phyloP scores from a whole-genome alignment of 257 asterid species.

The Verbascum thapsus region DNA sequence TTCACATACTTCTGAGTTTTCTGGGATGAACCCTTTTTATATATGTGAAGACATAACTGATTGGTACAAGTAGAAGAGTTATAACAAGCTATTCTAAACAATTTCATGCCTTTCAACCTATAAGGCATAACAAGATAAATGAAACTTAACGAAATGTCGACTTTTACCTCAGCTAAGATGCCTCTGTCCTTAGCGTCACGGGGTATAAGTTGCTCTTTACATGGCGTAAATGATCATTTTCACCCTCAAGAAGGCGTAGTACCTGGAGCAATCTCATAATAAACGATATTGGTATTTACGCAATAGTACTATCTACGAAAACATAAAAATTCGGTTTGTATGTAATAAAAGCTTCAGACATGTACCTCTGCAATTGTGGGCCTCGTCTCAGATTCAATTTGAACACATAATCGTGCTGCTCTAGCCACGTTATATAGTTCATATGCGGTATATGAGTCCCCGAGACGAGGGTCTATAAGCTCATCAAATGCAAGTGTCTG shows the following conservation, averaged over 20 bases:
- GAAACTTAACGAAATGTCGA: conserved; percentile 5
- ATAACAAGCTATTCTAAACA: too few species aligned
- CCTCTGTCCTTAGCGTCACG: conserved; percentile 41
- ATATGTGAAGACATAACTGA: too few species aligned
- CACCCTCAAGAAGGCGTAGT: conserved; percentile 65
- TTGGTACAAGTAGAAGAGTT: too few species aligned
- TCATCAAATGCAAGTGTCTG: conserved; percentile 55
- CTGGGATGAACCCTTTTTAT: too few species aligned
- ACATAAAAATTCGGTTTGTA: not conserved
- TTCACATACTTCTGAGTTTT: too few species aligned
- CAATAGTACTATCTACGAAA: not conserved
- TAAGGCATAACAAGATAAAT: too few species aligned
- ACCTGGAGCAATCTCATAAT: conserved; percentile 42
- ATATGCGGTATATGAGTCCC: conserved; percentile 49
- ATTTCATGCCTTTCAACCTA: too few species aligned
- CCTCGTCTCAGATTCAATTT: conserved; percentile 56
- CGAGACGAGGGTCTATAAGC: conserved; percentile 64
- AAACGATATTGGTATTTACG: not conserved
- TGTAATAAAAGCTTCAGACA: not conserved
- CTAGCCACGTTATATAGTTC: conserved; percentile 71
- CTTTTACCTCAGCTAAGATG: conserved; percentile 27
- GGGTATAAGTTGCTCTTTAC: conserved; percentile 53
- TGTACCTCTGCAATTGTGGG: conserved; percentile 75
- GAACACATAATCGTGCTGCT: conserved; percentile 63
- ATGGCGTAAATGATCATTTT: conserved; percentile 50